Base-by-base conservation (phyloP, 202 grass and related monocot genomes). In the Brachypodium distachyon region DNA sequence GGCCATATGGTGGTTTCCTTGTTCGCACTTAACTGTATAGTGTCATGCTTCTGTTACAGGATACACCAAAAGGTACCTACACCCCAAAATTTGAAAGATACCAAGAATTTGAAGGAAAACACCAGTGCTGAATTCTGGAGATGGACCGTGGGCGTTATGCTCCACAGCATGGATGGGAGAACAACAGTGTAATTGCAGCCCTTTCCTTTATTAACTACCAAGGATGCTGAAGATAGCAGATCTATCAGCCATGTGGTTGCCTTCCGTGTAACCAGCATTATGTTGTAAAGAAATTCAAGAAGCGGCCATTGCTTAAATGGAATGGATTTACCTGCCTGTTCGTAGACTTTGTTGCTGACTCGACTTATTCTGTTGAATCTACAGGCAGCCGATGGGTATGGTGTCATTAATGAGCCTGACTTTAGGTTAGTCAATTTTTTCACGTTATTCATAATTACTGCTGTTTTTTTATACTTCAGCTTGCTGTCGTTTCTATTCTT, bases 281-380 rank as follows among this genome's bases (percentile, higher is more conserved):
- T 86, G 89, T 83, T 90, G 52, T 85, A 88, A 92, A 85, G 78
- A 87, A 93, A 39, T 82, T 82, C 84, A 90, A 85, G 87, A 78
- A 78, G 87, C 60, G 74, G 85, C 81, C 62, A 72, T 84, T 92
- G 78, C 91, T 99, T 91, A 96, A 93, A 79, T 93, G 96, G 96
- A 95, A 80, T 93, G 89, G 89, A 86, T 94, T 92, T 91, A 90
- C 86, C 74, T 96, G 73, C 77, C 87, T 80, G 85, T 82, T 92
- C 77, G 81, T 92, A 89, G 85, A 81, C 78, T 87, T 90, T 87
- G 72, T 78, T 91, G 85, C 96, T 99, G 87, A 99, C 92, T 89
- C 87, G 28, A 70, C 85, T 93, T 94, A 97, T 94, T 96, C 92
- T 96, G 90, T 99, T 99, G 85, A 99, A 99, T 96, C 92, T 96